These are phyloP conservation scores for Lepiota subincarnata DNA, from an alignment of 768 basidiomycete species.

Conservation along the genomic window DNA sequence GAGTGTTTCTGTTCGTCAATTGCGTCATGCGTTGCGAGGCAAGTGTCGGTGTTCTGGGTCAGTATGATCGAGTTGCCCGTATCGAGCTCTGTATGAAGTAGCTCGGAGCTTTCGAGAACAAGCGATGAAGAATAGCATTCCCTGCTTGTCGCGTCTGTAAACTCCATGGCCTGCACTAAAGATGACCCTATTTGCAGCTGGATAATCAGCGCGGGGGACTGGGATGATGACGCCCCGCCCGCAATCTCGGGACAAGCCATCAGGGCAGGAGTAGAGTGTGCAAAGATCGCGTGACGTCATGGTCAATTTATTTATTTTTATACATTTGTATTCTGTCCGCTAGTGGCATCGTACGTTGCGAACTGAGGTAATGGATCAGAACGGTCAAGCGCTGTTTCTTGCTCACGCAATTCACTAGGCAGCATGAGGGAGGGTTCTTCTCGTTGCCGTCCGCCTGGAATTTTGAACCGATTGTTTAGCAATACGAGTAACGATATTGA, in stretches of 20 bases:
- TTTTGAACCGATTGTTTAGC: constrained; percentile 9
- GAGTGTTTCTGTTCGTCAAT: background rate
- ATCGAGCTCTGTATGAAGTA: too few relatives aligned
- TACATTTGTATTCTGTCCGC: background rate
- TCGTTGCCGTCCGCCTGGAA: constrained; percentile 2
- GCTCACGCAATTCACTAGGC: background rate
- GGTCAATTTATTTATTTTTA: background rate
- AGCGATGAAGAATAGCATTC: too few relatives aligned
- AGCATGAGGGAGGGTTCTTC: background rate
- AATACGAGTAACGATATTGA: constrained; percentile 8
- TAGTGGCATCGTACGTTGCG: background rate
- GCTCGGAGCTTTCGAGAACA: too few relatives aligned
- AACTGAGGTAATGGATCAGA: background rate
- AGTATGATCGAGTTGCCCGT: too few relatives aligned
- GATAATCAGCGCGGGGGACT: too few relatives aligned
- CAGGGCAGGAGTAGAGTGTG: background rate
- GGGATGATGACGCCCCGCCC: too few relatives aligned
- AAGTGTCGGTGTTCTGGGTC: too few relatives aligned
- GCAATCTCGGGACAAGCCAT: background rate
- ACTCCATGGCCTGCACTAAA: too few relatives aligned
- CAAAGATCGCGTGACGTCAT: constrained; percentile 7
- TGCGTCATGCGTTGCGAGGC: background rate
- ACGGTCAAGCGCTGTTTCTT: background rate
- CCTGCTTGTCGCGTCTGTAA: too few relatives aligned
- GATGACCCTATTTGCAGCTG: too few relatives aligned